Conservation (phyloP, 257 asterid genomes). For the Lithospermum erythrorhizon region DNA sequence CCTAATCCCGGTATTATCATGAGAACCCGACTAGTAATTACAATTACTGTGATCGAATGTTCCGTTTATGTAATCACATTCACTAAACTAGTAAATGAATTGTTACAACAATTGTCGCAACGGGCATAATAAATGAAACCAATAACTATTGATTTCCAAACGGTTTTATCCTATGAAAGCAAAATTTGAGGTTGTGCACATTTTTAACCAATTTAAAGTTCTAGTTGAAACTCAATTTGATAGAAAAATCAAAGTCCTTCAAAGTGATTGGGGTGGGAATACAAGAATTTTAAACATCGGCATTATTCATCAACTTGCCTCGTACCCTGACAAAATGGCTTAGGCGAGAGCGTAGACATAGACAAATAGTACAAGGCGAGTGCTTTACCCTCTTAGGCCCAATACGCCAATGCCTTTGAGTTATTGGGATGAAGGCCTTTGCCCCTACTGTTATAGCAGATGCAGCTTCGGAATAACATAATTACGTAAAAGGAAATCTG, state of each 20-base stretch:
- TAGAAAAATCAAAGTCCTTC: neutral
- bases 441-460: too few relatives aligned
- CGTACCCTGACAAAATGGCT: neutral
- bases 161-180: neutral
- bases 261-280: neutral
- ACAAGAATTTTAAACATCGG: neutral
- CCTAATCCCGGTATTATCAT: too few relatives aligned
- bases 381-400: neutral
- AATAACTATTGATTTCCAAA: too few relatives aligned
- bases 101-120: too few relatives aligned
- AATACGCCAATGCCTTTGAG: neutral
- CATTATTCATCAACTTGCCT: neutral
- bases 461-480: too few relatives aligned
- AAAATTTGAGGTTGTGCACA: neutral
- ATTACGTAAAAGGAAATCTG: too few relatives aligned
- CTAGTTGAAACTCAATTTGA: neutral
- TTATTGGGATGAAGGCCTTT: neutral
- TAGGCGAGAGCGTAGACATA: neutral
- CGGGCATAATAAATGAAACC: too few relatives aligned
- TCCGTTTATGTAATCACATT: too few relatives aligned
- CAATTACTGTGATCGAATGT: too few relatives aligned
- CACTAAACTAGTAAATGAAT: too few relatives aligned
- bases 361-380: neutral
- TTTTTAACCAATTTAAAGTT: neutral
- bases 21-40: too few relatives aligned